phyloP scores from a whole-genome alignment of 75 land plant species.

The Cryptomeria japonica region DNA sequence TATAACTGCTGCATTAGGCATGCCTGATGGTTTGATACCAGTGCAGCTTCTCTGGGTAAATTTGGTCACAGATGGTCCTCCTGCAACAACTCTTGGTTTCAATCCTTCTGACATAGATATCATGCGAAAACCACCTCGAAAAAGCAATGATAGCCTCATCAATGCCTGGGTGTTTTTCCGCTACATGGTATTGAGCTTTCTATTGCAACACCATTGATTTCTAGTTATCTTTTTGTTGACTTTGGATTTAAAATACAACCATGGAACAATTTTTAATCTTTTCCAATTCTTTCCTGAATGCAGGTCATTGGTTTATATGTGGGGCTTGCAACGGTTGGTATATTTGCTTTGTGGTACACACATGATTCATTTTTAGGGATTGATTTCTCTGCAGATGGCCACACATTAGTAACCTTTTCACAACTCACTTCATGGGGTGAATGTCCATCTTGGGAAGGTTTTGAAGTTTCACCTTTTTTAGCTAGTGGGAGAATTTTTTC shows the following conservation, averaged over 20 bases:
- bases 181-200: constrained; percentile 58
- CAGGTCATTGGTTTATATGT: constrained; percentile 96
- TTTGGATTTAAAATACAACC: not conserved
- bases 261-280: not conserved
- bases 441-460: constrained; percentile 79
- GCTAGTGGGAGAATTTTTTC: constrained; percentile 52
- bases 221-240: not conserved
- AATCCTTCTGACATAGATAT: constrained; percentile 88
- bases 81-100: constrained; percentile 95
- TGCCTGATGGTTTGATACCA: constrained; percentile 93
- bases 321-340: constrained; percentile 89
- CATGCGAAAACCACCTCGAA: constrained; percentile 91
- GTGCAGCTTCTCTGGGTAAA: constrained; percentile 97
- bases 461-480: constrained; percentile 59
- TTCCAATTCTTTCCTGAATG: constrained; percentile 4
- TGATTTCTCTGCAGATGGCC: constrained; percentile 78
- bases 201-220: not conserved
- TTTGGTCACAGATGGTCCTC: constrained; percentile 96
- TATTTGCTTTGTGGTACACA: constrained; percentile 90
- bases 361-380: constrained; percentile 81
- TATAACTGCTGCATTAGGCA: constrained; percentile 88
- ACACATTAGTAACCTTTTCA: constrained; percentile 68
- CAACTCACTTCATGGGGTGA: constrained; percentile 76
- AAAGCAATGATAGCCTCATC: constrained; percentile 74
- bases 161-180: constrained; percentile 87